phyloP scores from a whole-genome alignment of 1,284 basidiomycete genomes.

The Papiliotrema terrestris region DNA sequence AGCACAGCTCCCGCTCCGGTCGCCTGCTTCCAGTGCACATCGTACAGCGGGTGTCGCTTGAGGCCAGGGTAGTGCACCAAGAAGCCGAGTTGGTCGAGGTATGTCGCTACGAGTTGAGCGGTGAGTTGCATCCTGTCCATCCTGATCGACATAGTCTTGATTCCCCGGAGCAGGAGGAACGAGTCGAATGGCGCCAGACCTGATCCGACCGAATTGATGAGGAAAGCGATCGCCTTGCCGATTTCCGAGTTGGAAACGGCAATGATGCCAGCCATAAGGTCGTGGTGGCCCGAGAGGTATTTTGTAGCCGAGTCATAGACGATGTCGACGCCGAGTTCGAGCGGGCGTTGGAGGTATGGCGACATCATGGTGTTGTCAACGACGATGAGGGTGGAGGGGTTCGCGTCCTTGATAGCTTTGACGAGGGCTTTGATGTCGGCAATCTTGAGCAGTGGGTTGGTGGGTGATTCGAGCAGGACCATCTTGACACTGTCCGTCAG shows the following conservation, averaged over 20 bases:
- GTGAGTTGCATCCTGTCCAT: conserved; percentile 92
- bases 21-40: conserved; percentile 82
- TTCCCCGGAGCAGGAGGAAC: conserved; percentile 91
- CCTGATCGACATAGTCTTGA: conserved; percentile 94
- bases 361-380: conserved; percentile 99
- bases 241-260: conserved; percentile 89
- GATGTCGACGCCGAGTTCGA: conserved; percentile 93
- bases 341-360: conserved; percentile 91
- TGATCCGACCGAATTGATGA: conserved; percentile 96
- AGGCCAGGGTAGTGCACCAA: conserved; percentile 92
- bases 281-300: conserved; percentile 96
- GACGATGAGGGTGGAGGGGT: conserved; percentile 78
- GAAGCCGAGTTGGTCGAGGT: conserved; percentile 84
- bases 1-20: conserved; percentile 90
- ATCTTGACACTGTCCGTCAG: conserved; percentile 55
- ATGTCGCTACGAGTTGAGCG: conserved; percentile 78
- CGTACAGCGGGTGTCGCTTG: conserved; percentile 73
- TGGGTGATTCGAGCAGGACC: conserved; percentile 95
- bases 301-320: conserved; percentile 99
- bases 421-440: conserved; percentile 82
- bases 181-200: conserved; percentile 92
- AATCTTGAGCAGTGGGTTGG: conserved; percentile 95
- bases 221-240: conserved; percentile 83
- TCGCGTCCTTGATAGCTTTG: conserved; percentile 71
- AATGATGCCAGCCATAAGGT: conserved; percentile 96